Conservation (phyloP, 148 eudicot genomes). For the Heliamphora exappendiculata region DNA sequence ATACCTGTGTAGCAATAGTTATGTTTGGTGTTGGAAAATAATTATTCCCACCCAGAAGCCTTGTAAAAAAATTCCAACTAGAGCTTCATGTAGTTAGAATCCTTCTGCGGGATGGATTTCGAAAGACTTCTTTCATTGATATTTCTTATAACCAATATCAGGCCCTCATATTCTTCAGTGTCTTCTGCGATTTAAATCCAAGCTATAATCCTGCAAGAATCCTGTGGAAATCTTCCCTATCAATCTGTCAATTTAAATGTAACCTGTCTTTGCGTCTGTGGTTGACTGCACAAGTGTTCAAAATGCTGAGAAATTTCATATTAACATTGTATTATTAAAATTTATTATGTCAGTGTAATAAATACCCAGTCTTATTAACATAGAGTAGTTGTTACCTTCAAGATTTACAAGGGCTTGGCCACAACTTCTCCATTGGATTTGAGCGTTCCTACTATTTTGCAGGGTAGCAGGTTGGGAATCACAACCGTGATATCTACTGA, state of each 20-base stretch:
- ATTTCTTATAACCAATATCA: background rate
- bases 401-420: background rate
- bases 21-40: background rate
- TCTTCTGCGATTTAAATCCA: background rate
- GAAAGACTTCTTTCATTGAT: background rate
- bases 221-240: background rate
- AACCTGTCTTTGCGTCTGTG: background rate
- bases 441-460: constrained; percentile 14
- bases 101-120: background rate
- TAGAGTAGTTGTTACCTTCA: background rate
- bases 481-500: constrained; percentile 96
- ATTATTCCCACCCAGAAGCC: background rate
- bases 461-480: constrained; percentile 93
- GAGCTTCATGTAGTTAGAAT: background rate
- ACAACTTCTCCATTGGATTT: background rate
- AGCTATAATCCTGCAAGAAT: background rate
- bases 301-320: background rate
- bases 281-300: background rate
- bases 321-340: background rate
- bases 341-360: background rate
- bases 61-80: background rate
- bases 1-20: background rate
- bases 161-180: background rate
- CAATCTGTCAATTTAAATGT: background rate
- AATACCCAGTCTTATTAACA: background rate